Conservation (phyloP, 2,329 filamentous ascomycete species). For the Hypoxylon sp. region DNA sequence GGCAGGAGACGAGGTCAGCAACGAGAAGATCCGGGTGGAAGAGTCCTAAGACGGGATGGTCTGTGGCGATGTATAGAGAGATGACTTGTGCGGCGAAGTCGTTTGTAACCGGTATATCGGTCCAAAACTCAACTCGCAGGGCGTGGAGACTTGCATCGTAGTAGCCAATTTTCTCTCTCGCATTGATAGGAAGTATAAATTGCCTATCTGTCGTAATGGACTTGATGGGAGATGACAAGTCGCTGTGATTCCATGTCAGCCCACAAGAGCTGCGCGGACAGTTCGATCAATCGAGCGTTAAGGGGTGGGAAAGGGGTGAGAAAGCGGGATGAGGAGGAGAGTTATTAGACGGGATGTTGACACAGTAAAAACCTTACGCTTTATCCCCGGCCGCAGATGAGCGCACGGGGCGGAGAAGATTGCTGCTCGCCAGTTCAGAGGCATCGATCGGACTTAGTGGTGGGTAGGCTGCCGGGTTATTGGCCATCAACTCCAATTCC, state of each 20-base stretch:
- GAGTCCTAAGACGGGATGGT: conserved; percentile 49
- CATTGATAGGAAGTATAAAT: conserved; percentile 12
- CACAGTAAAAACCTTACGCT: too few relatives aligned
- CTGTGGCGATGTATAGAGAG: conserved; percentile 50
- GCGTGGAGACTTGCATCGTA: conserved; percentile 44
- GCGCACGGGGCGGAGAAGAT: conserved; percentile 4
- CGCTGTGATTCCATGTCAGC: neutral
- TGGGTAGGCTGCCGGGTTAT: conserved; percentile 39
- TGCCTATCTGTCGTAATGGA: conserved; percentile 9
- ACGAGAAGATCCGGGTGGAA: conserved; percentile 49
- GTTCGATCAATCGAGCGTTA: neutral
- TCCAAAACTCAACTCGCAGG: conserved; percentile 48
- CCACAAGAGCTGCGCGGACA: neutral
- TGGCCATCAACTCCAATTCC: conserved; percentile 39
- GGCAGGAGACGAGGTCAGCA: conserved; percentile 41
- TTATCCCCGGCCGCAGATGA: neutral
- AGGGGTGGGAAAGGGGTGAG: too few relatives aligned
- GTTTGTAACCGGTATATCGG: conserved; percentile 43
- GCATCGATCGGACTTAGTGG: conserved; percentile 20
- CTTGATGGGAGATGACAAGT: neutral
- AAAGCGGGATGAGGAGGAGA: too few relatives aligned
- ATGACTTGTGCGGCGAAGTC: conserved; percentile 45
- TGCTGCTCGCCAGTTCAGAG: conserved; percentile 9
- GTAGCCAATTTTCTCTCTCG: conserved; percentile 13
- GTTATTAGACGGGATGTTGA: too few relatives aligned